Evolutionary conservation across 1,284 basidiomycete species (phyloP), one percentile per base, ranked within the genome.

Genomic region (Sanghuangporus sanghuang): DNA sequence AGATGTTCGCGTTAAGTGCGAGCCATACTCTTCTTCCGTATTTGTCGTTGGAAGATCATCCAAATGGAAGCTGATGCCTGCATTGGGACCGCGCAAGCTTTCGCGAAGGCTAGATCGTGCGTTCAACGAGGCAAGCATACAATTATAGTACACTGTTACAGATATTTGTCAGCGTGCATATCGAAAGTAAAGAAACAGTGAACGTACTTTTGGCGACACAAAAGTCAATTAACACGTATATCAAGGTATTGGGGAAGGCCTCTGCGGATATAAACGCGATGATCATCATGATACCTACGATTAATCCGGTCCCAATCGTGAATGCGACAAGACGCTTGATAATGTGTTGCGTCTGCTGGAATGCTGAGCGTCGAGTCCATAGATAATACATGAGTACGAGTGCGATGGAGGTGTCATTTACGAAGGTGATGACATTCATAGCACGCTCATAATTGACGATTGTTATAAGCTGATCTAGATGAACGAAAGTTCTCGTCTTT

Each of bases 271-370:
- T 49, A 14, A 64, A 40, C 5, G 62, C 50, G n/a, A 55, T 16
- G 23, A 64, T 36, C 7, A 57, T 49, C 27, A 21, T 18, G 27
- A 59, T 8, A 21, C 49, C 42, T 16, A 57, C 52, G 2, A 40
- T 40, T 11, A 59, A 49, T 0, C 62, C 62, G 12, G 57, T 59
- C 6, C 23, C 32, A 14, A 64, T 48, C 1, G 62, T 64, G 23
- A 59, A 64, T 39, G 52, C 9, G 2, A 64, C 42, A 3, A 64
- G 21, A 14, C 42, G 42, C 11, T 54, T 27, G 8, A 64, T 40
- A 39, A 64, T 6, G 3, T 49, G 38, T 16, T 64, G 57, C 14
- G 57, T 59, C 40, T 54, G 16, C 57, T 55, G 59, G 38, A 64
- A 50, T n/a, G 57, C 57, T 16, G 58, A 44, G 14, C 62, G 62